Evolutionary conservation across 1,284 basidiomycete species (phyloP), one percentile per base, ranked within the genome.

Genomic region (Ceratobasidium sp.): DNA sequence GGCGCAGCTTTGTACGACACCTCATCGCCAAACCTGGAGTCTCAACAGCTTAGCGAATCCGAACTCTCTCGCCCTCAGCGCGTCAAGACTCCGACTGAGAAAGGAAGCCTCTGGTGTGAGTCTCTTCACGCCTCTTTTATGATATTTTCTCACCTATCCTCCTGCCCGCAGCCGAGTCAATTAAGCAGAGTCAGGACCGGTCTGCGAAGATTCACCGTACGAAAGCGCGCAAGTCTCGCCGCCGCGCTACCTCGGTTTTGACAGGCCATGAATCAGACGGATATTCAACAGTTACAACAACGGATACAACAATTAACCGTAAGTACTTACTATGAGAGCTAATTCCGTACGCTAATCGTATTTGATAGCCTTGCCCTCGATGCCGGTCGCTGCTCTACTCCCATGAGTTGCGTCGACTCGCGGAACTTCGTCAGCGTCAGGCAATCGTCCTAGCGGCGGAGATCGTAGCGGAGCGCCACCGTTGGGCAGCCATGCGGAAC

Each of bases 191-290:
- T 4, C 53, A 54, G 6, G 19, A 3, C 29, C 24, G 53, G 14
- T 54, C 53, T 11, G 53, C 22, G 15, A 9, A 54, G 53, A 54
- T 54, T 29, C 53, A 29, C 24, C 53, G 53, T 11, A 54, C 53
- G 24, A 54, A 54, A 8, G 53, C 53, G 27, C 54, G 31, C 54
- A 57, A n/a, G n/a, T n/a, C n/a, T n/a, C n/a, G n/a, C n/a, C n/a
- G 33, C 7, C 11, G 15, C 27, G n/a, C 11, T 22, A 53, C 22
- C 9, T 53, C n/a, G 27, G 11, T n/a, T n/a, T n/a, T 9, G 22
- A 11, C n/a, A 9, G 24, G 54, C 33, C 6, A 29, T 17, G 27
- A 9, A 14, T 27, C 54, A 5, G 54, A 56, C 31, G 54, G 24
- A 56, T 31, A 56, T 31, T 33, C 29, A 9, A 14, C 54, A 27